Percentiles rank a stretch among this genome's conserved stretches.
Conservation (phyloP, 305 asterid species). For the Solanum hybrid region DNA sequence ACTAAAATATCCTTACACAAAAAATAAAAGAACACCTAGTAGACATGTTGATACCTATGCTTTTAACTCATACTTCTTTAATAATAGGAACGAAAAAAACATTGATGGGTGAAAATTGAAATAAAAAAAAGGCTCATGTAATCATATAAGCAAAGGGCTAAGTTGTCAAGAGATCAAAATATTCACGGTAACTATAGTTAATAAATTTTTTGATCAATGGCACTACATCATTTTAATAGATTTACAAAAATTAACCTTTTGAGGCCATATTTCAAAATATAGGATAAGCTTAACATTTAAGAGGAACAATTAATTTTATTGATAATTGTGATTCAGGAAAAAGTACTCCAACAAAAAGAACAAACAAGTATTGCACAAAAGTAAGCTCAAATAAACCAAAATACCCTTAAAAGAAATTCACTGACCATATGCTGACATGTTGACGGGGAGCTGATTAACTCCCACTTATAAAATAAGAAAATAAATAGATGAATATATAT, state of each 20-base stretch:
- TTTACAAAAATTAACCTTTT: background rate
- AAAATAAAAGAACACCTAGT: too few species aligned
- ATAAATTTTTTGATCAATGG: too few species aligned
- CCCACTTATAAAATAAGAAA: background rate
- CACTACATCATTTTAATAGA: background rate
- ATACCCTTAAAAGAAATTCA: background rate
- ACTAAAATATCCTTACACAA: too few species aligned
- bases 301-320: background rate
- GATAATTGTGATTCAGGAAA: background rate
- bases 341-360: background rate
- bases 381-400: background rate
- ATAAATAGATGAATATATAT: too few species aligned
- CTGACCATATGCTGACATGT: background rate
- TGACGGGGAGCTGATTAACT: background rate
- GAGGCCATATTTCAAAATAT: background rate
- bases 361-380: background rate
- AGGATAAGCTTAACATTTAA: background rate
- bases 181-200: too few species aligned
- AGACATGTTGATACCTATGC: too few species aligned
- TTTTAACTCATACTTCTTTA: too few species aligned
- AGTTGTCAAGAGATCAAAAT: too few species aligned
- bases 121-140: too few species aligned
- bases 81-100: too few species aligned
- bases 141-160: too few species aligned
- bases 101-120: too few species aligned